A percentile compares a stretch with the other conserved stretches of the same genome.
Evolutionary conservation across 2,329 filamentous ascomycete genomes (phyloP).

Genomic region (Colletotrichum liriopes): DNA sequence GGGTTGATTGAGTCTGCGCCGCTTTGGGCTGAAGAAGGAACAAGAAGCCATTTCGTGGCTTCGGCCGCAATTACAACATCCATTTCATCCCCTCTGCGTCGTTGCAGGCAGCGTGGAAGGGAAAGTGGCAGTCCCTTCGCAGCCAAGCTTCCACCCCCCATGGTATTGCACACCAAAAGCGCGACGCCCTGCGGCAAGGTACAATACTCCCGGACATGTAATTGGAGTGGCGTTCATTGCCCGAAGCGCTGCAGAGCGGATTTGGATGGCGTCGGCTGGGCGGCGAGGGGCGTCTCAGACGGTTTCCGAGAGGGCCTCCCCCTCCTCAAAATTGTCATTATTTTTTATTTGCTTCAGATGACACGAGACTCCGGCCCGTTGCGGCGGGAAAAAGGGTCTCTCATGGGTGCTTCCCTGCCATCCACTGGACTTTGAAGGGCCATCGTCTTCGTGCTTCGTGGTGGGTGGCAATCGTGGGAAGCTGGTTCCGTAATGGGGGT

Average conservation of each 20-base stretch:
- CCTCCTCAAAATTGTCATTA: neutral
- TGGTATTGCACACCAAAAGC: neutral
- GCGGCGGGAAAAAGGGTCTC: slow-evolving; percentile 3
- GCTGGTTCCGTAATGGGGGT: neutral
- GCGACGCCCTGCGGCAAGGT: slow-evolving; percentile 9
- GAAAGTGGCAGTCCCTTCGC: neutral
- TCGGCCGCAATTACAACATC: slow-evolving; percentile 20
- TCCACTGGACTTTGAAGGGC: neutral
- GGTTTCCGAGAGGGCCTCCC: neutral
- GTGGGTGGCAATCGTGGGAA: neutral
- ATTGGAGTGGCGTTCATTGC: slow-evolving; percentile 32
- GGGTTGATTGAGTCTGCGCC: slow-evolving; percentile 2
- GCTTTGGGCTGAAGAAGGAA: slow-evolving; percentile 12
- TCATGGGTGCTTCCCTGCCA: slow-evolving; percentile 5
- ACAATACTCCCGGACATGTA: neutral
- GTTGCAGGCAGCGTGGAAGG: no score
- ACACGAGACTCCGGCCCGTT: slow-evolving; percentile 28
- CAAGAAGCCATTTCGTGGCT: slow-evolving; percentile 27
- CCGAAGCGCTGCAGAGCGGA: slow-evolving; percentile 20
- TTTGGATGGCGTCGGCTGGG: slow-evolving; percentile 26
- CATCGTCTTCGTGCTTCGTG: neutral
- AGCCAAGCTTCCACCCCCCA: neutral
- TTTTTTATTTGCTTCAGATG: neutral
- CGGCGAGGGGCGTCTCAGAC: slow-evolving; percentile 33
- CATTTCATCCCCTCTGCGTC: slow-evolving; percentile 9